Conservation (phyloP, 495 filamentous ascomycete genomes). For the Neurospora africana region DNA sequence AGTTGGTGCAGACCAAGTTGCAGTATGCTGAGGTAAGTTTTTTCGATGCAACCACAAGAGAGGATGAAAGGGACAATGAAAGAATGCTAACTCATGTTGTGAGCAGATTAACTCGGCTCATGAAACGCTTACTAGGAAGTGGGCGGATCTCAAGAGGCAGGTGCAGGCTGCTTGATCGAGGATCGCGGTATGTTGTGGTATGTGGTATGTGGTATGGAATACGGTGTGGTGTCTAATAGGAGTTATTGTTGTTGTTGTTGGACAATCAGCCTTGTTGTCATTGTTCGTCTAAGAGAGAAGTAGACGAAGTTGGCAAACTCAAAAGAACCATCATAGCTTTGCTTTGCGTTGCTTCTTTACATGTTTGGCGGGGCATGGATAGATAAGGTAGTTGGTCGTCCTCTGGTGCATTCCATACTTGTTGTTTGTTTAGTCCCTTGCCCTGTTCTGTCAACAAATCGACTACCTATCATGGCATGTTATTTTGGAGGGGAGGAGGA, state of each 20-base stretch:
- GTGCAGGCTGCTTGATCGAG: conserved; percentile 20
- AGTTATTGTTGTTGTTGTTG: not conserved
- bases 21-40: conserved; percentile 75
- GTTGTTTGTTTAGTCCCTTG: too few relatives aligned
- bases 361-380: too few relatives aligned
- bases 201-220: not conserved
- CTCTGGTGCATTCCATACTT: too few relatives aligned
- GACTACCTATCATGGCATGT: too few relatives aligned
- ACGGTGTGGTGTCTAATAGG: not conserved
- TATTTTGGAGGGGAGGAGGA: too few relatives aligned
- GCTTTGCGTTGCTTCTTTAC: not conserved
- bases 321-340: not conserved
- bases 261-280: not conserved
- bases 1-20: conserved; percentile 91
- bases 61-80: conserved; percentile 4
- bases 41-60: not conserved
- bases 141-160: conserved; percentile 66
- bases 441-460: too few relatives aligned
- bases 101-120: conserved; percentile 58
- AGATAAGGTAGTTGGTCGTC: too few relatives aligned
- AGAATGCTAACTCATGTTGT: conserved; percentile 5
- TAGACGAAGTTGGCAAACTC: not conserved
- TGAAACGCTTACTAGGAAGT: conserved; percentile 67
- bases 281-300: not conserved
- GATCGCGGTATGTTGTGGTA: not conserved